A percentile compares a stretch with the other conserved stretches of the same genome.
These are phyloP conservation scores for Exophiala mesophila DNA, from an alignment of 2,329 filamentous ascomycete species.

Conservation along the genomic window DNA sequence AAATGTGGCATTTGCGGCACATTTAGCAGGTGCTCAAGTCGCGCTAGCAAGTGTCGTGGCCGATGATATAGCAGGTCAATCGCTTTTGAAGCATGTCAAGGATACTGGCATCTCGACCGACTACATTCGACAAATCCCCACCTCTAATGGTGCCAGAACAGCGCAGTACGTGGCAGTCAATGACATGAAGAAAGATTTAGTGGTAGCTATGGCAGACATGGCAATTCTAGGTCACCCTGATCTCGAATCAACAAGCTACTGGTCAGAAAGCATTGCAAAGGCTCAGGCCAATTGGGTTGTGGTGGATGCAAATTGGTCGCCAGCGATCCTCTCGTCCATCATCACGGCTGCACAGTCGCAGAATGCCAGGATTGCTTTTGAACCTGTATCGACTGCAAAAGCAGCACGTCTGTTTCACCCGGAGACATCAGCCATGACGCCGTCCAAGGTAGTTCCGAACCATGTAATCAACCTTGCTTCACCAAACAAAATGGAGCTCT, in stretches of 20 bases:
- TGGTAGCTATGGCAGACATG: constrained; percentile 97
- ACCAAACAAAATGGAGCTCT: constrained; percentile 78
- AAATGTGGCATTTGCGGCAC: constrained; percentile 82
- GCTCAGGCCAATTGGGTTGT: constrained; percentile 70
- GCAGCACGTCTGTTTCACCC: constrained; percentile 60
- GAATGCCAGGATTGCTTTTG: constrained; percentile 65
- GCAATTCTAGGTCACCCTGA: constrained; percentile 60
- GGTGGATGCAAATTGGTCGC: constrained; percentile 81
- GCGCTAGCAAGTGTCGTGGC: constrained; percentile 76
- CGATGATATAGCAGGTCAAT: constrained; percentile 71
- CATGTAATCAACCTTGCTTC: constrained; percentile 68
- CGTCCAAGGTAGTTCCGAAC: constrained; percentile 51
- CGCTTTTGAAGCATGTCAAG: constrained; percentile 63
- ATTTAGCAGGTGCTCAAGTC: constrained; percentile 62
- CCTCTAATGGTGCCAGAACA: constrained; percentile 57
- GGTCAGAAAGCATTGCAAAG: constrained; percentile 55
- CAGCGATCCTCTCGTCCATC: constrained; percentile 62
- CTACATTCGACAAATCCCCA: constrained; percentile 56
- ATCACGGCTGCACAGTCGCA: constrained; percentile 55
- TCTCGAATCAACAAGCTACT: constrained; percentile 48
- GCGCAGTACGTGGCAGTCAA: constrained; percentile 92
- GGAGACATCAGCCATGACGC: constrained; percentile 30
- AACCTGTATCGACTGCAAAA: constrained; percentile 84
- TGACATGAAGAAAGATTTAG: constrained; percentile 72
- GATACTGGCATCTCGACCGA: constrained; percentile 59